Conservation (phyloP, 805 yeast species). For the Wickerhamomyces subpelliculosus region DNA sequence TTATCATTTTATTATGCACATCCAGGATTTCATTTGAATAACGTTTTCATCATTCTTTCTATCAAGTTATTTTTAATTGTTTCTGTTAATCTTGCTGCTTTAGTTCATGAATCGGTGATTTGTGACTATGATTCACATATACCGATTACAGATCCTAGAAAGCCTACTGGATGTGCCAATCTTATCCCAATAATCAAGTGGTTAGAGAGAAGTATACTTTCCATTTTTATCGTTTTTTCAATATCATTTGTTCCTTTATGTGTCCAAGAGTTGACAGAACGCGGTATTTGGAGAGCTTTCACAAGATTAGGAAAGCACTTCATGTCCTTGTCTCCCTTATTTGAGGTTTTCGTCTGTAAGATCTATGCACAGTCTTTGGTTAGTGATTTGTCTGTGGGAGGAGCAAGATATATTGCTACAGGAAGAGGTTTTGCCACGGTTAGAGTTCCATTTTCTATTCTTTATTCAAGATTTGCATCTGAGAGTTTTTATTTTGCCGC, state of each 20-base stretch:
- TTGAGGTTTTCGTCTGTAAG: constrained; percentile 74
- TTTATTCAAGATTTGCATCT: constrained; percentile 64
- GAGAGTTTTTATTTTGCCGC: constrained; percentile 64
- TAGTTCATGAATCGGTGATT: constrained; percentile 52
- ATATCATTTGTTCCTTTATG: constrained; percentile 70
- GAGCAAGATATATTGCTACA: constrained; percentile 76
- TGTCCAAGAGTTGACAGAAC: constrained; percentile 71
- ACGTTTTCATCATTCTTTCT: constrained; percentile 65
- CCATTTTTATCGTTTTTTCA: constrained; percentile 68
- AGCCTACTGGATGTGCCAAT: constrained; percentile 67
- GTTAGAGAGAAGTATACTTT: constrained; percentile 66
- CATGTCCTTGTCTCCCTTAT: constrained; percentile 65
- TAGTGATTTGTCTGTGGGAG: constrained; percentile 67
- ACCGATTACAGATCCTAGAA: constrained; percentile 55
- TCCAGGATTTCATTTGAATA: constrained; percentile 80
- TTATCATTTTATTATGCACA: constrained; percentile 79
- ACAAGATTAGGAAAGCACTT: constrained; percentile 61
- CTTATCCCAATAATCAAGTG: constrained; percentile 66
- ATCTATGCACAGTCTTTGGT: constrained; percentile 65
- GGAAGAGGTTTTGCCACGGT: constrained; percentile 80
- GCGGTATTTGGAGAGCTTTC: constrained; percentile 66
- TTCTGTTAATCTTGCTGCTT: constrained; percentile 52
- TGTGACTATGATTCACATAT: constrained; percentile 53
- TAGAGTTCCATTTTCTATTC: constrained; percentile 55
- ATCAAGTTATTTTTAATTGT: constrained; percentile 56